Evolutionary conservation across 163 green algal species (phyloP).

Genomic region (Chloromonas sp.): DNA sequence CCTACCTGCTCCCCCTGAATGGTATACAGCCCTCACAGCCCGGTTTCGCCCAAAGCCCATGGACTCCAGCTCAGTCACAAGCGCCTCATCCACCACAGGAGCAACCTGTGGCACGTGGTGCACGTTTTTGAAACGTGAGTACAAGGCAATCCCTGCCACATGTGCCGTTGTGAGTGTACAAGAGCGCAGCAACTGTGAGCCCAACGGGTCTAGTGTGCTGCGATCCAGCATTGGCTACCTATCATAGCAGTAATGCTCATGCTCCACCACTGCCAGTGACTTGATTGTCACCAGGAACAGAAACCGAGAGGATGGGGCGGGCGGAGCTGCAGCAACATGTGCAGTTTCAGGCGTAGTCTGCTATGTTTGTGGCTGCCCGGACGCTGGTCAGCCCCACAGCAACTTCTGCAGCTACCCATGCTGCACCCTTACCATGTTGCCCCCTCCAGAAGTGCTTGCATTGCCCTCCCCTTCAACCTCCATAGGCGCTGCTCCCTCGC

Average conservation of each 20-base stretch:
- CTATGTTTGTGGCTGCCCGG: no score
- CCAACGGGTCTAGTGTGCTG: no score
- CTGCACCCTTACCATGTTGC: not conserved
- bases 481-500: not conserved
- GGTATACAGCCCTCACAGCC: conserved; percentile 36
- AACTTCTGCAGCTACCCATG: not conserved
- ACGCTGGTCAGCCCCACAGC: no score
- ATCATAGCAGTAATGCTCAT: not conserved
- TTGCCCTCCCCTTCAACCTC: not conserved
- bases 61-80: conserved; percentile 63
- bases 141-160: not conserved
- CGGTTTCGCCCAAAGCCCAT: conserved; percentile 68
- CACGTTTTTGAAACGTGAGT: not conserved
- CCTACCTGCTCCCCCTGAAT: conserved; percentile 8
- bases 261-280: no score
- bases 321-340: no score
- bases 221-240: no score
- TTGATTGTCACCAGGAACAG: no score
- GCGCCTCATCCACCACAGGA: conserved; percentile 49
- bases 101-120: conserved; percentile 34
- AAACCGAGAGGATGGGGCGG: no score
- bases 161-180: not conserved
- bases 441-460: not conserved
- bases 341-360: no score
- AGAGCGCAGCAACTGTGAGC: not conserved